Evolutionary conservation across 1,284 basidiomycete genomes (phyloP), one percentile per base, ranked within the genome.

Genomic region (Ustanciosporium gigantosporum): DNA sequence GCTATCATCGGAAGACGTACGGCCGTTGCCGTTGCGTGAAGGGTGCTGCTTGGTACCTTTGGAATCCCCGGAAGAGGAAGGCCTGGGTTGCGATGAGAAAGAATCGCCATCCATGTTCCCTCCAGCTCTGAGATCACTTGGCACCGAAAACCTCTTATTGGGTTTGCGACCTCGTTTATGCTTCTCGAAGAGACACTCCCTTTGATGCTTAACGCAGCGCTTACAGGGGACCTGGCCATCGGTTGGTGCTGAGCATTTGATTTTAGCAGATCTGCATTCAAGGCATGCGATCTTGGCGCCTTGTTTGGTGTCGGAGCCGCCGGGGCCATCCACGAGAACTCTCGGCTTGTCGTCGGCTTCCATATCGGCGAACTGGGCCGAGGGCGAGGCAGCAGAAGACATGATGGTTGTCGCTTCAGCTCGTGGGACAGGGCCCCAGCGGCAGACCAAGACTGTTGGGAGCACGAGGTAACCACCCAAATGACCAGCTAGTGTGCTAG

Each of bases 161-260:
- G 68, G 68, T 42, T 70, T 70, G 16, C 68, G 45, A 22, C 68
- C 68, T 27, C 68, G 55, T 31, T 64, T 55, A 44, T 70, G 68
- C 61, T 70, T 70, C 34, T 70, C 68, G 38, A 70, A 70, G 13
- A 68, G 48, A 36, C 68, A 70, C 40, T 70, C 67, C 25, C 52
- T 37, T 19, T 69, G 65, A 43, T 72, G 60, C 23, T 66, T 50
- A 19, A 66, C 49, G 25, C 66, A 72, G 46, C 67, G 57, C 38
- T 65, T 67, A 46, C 69, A 72, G 15, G 69, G 69, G 16, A 72
- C 69, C 24, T 55, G 43, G 3, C 69, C 69, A 34, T 72, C 69
- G 19, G 60, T 70, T 16, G 69, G 69, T 5, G 69, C 60, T 15
- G 69, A 72, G 31, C 69, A 72, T 15, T 66, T 60, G 55, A 68